phyloP scores from a whole-genome alignment of 2,329 filamentous ascomycete genomes.

The Phaeosphaeriaceae sp. region DNA sequence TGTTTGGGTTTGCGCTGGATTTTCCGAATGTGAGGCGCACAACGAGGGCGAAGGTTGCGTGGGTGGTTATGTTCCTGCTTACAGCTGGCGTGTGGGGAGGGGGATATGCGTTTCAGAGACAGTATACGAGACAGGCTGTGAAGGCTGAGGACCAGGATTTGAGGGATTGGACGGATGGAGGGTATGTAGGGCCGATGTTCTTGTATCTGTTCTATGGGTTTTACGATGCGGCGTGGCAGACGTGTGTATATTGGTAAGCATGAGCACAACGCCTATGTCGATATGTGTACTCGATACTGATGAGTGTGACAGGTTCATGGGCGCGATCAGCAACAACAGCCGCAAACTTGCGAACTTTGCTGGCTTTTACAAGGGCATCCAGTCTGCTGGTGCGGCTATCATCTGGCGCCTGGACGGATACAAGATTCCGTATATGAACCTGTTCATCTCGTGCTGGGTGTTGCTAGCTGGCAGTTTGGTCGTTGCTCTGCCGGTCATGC shows the following conservation, averaged over 20 bases:
- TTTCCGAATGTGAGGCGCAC: slow-evolving; percentile 61
- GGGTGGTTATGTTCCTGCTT: slow-evolving; percentile 66
- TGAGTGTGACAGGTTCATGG: slow-evolving; percentile 73
- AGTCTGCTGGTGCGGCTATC: slow-evolving; percentile 80
- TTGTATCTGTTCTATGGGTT: slow-evolving; percentile 87
- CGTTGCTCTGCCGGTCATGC: slow-evolving; percentile 77
- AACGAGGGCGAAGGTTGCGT: slow-evolving; percentile 68
- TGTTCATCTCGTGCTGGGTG: slow-evolving; percentile 79
- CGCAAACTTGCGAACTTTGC: slow-evolving; percentile 89
- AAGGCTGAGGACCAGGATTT: slow-evolving; percentile 8
- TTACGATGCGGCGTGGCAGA: slow-evolving; percentile 88
- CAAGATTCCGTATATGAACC: slow-evolving; percentile 65
- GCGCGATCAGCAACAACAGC: slow-evolving; percentile 85
- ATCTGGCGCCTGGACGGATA: slow-evolving; percentile 71
- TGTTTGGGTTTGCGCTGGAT: slow-evolving; percentile 75
- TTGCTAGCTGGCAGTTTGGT: slow-evolving; percentile 74
- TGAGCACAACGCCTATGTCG: not conserved
- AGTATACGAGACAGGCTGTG: slow-evolving; percentile 51
- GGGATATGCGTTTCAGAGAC: slow-evolving; percentile 75
- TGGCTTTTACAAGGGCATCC: slow-evolving; percentile 86
- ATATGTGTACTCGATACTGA: not conserved
- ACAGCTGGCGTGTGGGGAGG: slow-evolving; percentile 82
- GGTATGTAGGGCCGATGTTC: slow-evolving; percentile 80
- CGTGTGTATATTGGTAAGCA: slow-evolving; percentile 78
- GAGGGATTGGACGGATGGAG: slow-evolving; percentile 63